Percentiles rank a stretch among this genome's conserved stretches.
phyloP scores from a whole-genome alignment of 352 stramenopile genomes.

The Phytopythium montanum region DNA sequence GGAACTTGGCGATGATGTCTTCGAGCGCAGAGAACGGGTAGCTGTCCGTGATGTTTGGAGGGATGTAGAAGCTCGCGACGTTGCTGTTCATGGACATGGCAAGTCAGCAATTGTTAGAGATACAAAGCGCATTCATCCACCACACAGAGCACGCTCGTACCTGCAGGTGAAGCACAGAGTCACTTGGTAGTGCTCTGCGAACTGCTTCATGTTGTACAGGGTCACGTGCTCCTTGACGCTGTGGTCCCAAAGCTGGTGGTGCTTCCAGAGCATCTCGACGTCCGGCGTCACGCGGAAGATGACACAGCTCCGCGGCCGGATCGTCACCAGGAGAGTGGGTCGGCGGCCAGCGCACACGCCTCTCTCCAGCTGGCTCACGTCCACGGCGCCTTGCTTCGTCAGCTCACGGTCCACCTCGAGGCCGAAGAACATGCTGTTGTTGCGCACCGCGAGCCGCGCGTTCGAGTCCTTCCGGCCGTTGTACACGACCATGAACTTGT shows the following conservation, averaged over 20 bases:
- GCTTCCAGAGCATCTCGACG: slow-evolving; percentile 60
- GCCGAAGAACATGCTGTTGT: slow-evolving; percentile 86
- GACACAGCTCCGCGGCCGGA: slow-evolving; percentile 46
- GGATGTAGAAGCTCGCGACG: slow-evolving; percentile 79
- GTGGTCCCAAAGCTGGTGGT: slow-evolving; percentile 84
- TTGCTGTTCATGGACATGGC: slow-evolving; percentile 36
- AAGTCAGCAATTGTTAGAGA: not conserved
- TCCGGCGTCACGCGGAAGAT: slow-evolving; percentile 76
- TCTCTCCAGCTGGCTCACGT: slow-evolving; percentile 65
- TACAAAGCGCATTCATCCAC: no score
- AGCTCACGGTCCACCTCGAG: slow-evolving; percentile 48
- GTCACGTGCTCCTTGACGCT: slow-evolving; percentile 87
- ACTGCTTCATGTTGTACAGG: slow-evolving; percentile 90
- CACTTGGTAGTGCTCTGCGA: slow-evolving; percentile 86
- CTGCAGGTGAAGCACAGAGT: slow-evolving; percentile 86
- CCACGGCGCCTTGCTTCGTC: slow-evolving; percentile 31
- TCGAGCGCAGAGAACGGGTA: slow-evolving; percentile 84
- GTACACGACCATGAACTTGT: slow-evolving; percentile 76
- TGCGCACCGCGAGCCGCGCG: slow-evolving; percentile 69
- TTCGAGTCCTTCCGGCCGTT: slow-evolving; percentile 68
- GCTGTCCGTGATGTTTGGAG: slow-evolving; percentile 77
- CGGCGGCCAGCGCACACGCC: slow-evolving; percentile 63
- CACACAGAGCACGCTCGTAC: slow-evolving; percentile 18
- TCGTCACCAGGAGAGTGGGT: slow-evolving; percentile 62
- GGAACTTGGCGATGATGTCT: slow-evolving; percentile 86